Percentiles rank a stretch among this genome's conserved stretches.
Conservation (phyloP, 2,329 filamentous ascomycete genomes). For the Cordyceps fumosorosea region DNA sequence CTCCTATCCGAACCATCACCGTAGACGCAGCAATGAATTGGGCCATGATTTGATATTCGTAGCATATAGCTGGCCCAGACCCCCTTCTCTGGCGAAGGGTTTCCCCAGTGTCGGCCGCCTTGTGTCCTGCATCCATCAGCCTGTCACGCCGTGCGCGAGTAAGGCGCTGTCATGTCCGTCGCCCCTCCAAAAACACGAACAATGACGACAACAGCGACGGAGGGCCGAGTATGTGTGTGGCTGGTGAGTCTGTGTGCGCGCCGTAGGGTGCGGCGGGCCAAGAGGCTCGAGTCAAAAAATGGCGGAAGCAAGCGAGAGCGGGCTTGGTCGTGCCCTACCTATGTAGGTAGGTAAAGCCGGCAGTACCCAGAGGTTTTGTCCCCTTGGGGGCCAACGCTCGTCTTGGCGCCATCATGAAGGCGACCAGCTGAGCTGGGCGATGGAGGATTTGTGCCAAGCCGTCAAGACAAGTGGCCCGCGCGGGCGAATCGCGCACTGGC, state of each 20-base stretch:
- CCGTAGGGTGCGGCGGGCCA: background rate
- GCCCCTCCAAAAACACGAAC: slow-evolving; percentile 11
- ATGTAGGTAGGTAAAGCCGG: background rate
- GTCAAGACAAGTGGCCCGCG: too few relatives aligned
- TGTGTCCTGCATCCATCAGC: background rate
- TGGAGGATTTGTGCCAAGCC: too few relatives aligned
- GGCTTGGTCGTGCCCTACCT: background rate
- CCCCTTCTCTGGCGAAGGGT: too few relatives aligned
- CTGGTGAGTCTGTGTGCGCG: background rate
- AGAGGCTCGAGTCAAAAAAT: background rate
- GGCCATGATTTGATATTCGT: background rate
- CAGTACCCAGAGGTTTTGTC: background rate
- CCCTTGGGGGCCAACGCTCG: too few relatives aligned
- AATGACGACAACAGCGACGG: background rate
- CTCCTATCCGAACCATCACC: background rate
- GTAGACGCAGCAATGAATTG: background rate
- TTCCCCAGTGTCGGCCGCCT: too few relatives aligned
- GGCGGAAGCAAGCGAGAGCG: background rate
- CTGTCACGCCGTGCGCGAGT: background rate
- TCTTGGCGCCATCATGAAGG: too few relatives aligned
- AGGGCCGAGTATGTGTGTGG: background rate
- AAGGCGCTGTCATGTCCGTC: background rate
- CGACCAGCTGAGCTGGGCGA: too few relatives aligned
- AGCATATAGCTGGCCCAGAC: background rate
- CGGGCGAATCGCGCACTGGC: too few relatives aligned